Percentiles rank a stretch among this genome's conserved stretches.
phyloP scores from a whole-genome alignment of 2,329 filamentous ascomycete species.

The Penicillium polonicum region DNA sequence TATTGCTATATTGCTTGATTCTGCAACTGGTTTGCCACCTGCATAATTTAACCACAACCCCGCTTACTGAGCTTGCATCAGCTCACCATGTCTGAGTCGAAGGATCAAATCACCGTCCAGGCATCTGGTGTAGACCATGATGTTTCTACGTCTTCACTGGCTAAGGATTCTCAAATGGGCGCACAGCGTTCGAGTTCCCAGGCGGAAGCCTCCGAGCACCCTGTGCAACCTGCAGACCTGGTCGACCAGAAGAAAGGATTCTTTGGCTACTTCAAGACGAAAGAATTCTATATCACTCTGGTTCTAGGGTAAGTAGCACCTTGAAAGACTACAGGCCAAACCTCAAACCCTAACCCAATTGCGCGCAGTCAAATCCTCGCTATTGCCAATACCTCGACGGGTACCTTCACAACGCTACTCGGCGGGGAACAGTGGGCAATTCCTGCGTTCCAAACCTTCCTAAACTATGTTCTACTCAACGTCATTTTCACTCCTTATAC shows the following conservation, averaged over 20 bases:
- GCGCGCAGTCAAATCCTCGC: constrained; percentile 68
- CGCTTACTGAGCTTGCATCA: constrained; percentile 11
- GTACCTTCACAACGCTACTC: constrained; percentile 83
- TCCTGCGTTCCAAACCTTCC: constrained; percentile 91
- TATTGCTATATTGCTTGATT: neutral
- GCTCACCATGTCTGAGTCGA: constrained; percentile 29
- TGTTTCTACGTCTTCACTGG: constrained; percentile 16
- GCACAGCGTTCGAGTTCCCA: constrained; percentile 11
- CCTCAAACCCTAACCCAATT: constrained; percentile 3
- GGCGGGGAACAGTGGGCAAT: constrained; percentile 69
- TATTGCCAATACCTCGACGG: constrained; percentile 87
- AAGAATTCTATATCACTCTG: constrained; percentile 85
- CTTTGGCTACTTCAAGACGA: constrained; percentile 73
- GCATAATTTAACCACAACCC: constrained; percentile 7
- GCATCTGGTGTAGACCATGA: constrained; percentile 13
- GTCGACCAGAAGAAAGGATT: constrained; percentile 49
- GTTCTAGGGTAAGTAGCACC: constrained; percentile 60
- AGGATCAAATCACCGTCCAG: constrained; percentile 27
- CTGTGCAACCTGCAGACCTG: constrained; percentile 33
- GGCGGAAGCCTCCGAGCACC: constrained; percentile 19
- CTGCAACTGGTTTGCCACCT: constrained; percentile 11
- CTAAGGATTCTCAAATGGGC: constrained; percentile 19
- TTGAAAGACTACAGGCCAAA: neutral
- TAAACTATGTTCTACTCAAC: constrained; percentile 86
- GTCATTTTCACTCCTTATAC: constrained; percentile 78